Evolutionary conservation across 1,284 basidiomycete species (phyloP).

Genomic region (Cutaneotrichosporon daszewskae): DNA sequence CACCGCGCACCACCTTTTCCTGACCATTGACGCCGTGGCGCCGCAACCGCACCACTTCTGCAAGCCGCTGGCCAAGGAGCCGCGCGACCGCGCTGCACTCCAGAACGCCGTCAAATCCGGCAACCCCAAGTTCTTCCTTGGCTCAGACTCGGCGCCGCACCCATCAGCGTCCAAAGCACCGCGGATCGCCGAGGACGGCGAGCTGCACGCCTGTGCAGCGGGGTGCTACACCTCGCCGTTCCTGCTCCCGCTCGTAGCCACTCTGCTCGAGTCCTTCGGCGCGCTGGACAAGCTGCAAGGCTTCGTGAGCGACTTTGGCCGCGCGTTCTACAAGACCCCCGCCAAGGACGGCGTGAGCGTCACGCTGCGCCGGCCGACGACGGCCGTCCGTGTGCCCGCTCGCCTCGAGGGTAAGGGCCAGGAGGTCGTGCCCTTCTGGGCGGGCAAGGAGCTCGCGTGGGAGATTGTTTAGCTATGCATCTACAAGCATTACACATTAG

Average conservation of each 20-base stretch:
- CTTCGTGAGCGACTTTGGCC: conserved; percentile 71
- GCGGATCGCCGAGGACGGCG: conserved; percentile 24
- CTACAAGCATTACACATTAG: not conserved
- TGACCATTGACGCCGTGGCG: conserved; percentile 96
- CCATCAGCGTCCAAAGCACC: conserved; percentile 72
- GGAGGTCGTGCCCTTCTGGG: conserved; percentile 83
- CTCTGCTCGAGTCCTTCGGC: conserved; percentile 75
- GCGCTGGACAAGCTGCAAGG: conserved; percentile 72
- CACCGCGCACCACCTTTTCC: conserved; percentile 90
- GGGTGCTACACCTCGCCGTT: conserved; percentile 90
- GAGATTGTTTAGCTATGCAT: conserved; percentile 53
- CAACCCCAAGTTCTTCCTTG: conserved; percentile 94
- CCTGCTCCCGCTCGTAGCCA: conserved; percentile 73
- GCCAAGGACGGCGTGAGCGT: conserved; percentile 43
- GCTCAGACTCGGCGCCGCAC: conserved; percentile 96
- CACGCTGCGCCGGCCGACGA: conserved; percentile 44
- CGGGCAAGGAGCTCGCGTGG: conserved; percentile 78
- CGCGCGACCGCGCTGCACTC: conserved; percentile 81
- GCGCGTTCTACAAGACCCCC: conserved; percentile 66
- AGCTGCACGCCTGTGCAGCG: conserved; percentile 71
- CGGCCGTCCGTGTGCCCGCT: conserved; percentile 51
- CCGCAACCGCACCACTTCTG: conserved; percentile 95
- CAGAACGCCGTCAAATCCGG: conserved; percentile 75
- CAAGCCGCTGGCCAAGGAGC: conserved; percentile 97
- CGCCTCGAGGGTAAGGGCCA: conserved; percentile 52